Base-by-base conservation (phyloP, 2,329 filamentous ascomycete genomes). In the Cordyceps javanica region DNA sequence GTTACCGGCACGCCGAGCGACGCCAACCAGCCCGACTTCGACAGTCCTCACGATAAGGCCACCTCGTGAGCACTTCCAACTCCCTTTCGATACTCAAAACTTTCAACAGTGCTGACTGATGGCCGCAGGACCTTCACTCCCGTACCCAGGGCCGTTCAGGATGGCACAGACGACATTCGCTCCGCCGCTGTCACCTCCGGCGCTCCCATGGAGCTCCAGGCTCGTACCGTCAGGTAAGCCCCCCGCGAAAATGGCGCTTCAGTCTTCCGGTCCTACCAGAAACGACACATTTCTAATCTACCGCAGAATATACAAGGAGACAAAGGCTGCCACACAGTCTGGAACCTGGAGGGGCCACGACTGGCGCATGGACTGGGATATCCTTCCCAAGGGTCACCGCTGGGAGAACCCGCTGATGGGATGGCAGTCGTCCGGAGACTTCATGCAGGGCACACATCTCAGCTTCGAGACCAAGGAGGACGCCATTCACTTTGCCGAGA, bases 381-480 rank as follows among this genome's bases (percentile, higher is more conserved):
- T 96, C 50, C 81, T 97, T 32, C 76, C 81, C 66, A 97, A 95
- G 78, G 94, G 94, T 61, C 90, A 97, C 75, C 85, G 94, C 66
- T 99, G 94, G 95, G 94, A 99, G 79, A 99, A 99, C 76, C 90
- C 89, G 48, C 76, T 99, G 72, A 99, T 99, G 85, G 94, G 94
- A 60, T 99, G 95, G 95, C 92, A 97, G 72, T 97, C 93, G 25
- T 95, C 91, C 19, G 93, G 82, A 57, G 94, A 99, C 74, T 85
- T 85, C 70, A 94, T 99, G 91, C 92, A 99, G 74, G 93, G 91
- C 68, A 96, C 91, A 50, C 84, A 91, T 71, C 75, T 99, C 67
- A 87, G 87, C 73, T 99, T 99, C 82, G 89, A 89, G 74, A 82
- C 80, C 67, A 97, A 96, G 80, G 91, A 97, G 72, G 93, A 96